A percentile compares a stretch with the other conserved stretches of the same genome.
Evolutionary conservation across 2,329 filamentous ascomycete species (phyloP).

Genomic region (Sphaerulina musiva): DNA sequence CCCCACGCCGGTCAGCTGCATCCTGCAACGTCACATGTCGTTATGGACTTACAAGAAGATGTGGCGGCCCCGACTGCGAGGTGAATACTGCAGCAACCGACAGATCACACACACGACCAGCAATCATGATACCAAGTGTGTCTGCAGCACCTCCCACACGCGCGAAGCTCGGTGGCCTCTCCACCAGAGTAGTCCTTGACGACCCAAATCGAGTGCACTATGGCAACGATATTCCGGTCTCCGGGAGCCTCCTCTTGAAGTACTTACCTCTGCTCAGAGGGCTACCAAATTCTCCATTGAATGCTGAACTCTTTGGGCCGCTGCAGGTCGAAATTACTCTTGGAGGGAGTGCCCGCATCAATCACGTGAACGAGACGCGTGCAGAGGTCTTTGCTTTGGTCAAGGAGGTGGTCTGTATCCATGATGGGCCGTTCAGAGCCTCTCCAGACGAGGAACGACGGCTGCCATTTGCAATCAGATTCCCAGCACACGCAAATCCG

Average conservation of each 20-base stretch:
- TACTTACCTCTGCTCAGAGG: conserved; percentile 5
- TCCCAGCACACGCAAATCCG: conserved; percentile 9
- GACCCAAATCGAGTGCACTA: conserved; percentile 14
- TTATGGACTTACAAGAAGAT: conserved; percentile 11
- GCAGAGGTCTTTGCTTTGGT: conserved; percentile 1
- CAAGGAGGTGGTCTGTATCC: conserved; percentile 3
- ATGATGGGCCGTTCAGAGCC: conserved; percentile 13
- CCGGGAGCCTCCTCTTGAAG: conserved; percentile 9
- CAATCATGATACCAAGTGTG: neutral
- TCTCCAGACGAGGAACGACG: conserved; percentile 7
- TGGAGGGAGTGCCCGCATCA: conserved; percentile 6
- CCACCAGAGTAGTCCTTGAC: conserved; percentile 9
- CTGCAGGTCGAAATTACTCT: conserved; percentile 9
- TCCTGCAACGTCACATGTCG: conserved; percentile 35
- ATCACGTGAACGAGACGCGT: neutral
- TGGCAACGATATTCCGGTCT: conserved; percentile 13
- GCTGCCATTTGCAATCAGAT: conserved; percentile 12
- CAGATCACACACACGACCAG: neutral
- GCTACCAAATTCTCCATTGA: neutral
- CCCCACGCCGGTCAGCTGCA: conserved; percentile 26
- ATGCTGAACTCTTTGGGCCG: conserved; percentile 13
- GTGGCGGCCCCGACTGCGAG: neutral
- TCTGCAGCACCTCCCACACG: neutral
- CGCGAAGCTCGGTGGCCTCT: conserved; percentile 9
- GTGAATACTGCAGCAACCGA: neutral